phyloP scores from a whole-genome alignment of 257 asterid species.

The Petunia secreta region DNA sequence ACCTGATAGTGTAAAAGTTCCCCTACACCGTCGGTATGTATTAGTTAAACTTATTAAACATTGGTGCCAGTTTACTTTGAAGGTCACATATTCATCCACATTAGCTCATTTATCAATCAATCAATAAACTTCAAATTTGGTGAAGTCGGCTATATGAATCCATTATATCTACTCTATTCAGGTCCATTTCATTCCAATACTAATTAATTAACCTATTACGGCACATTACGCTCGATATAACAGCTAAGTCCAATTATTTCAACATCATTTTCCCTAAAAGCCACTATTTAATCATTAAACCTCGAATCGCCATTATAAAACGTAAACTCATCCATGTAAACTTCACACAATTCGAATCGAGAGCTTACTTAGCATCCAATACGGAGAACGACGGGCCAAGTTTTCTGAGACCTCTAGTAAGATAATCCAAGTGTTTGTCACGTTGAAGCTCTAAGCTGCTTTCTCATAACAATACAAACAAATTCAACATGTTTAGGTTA shows the following conservation, averaged over 20 bases:
- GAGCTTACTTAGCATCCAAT: conserved; percentile 87
- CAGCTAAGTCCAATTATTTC: background rate
- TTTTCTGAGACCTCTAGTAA: conserved; percentile 56
- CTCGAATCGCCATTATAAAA: background rate
- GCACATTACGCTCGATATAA: background rate
- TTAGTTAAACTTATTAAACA: too few relatives aligned
- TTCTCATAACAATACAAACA: background rate
- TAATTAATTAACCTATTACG: background rate
- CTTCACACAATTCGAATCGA: background rate
- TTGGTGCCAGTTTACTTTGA: background rate
- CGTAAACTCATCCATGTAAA: background rate
- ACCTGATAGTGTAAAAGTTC: too few relatives aligned
- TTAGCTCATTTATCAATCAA: background rate
- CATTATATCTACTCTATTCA: background rate
- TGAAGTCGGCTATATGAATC: background rate
- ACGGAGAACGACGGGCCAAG: conserved; percentile 66
- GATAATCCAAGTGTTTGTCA: conserved; percentile 74
- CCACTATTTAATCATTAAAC: background rate
- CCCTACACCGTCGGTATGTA: too few relatives aligned
- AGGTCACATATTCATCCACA: background rate
- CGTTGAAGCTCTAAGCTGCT: conserved; percentile 81
- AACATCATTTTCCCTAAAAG: background rate
- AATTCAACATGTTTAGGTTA: background rate
- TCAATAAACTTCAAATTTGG: background rate
- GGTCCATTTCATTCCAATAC: conserved; percentile 10